Percentiles rank a stretch among this genome's conserved stretches.
Conservation (phyloP, 75 land plant species). For the Pinus tabuliformis region DNA sequence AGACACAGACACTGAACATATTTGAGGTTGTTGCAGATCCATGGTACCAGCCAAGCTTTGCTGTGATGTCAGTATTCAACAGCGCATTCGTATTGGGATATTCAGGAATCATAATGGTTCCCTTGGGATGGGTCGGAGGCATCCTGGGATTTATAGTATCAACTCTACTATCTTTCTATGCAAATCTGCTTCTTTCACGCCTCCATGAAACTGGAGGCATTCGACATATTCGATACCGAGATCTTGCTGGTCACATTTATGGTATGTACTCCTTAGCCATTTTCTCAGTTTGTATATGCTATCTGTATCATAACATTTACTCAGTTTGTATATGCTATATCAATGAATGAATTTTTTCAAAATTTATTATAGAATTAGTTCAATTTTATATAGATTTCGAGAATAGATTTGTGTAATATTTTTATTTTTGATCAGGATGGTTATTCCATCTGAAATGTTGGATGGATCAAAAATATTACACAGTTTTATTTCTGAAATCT, state of each 20-base stretch:
- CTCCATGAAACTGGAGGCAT: slow-evolving; percentile 81
- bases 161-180: slow-evolving; percentile 61
- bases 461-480: no score
- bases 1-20: no score
- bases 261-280: slow-evolving; percentile 18
- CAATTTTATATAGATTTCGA: no score
- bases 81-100: slow-evolving; percentile 83
- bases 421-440: no score
- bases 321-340: no score
- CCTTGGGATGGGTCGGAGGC: slow-evolving; percentile 77
- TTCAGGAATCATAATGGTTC: slow-evolving; percentile 76
- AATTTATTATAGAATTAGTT: no score
- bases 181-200: slow-evolving; percentile 58
- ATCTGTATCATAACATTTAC: no score
- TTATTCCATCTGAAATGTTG: no score
- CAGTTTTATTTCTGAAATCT: no score
- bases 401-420: no score
- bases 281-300: no score
- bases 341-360: no score
- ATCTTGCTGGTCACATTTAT: slow-evolving; percentile 79
- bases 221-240: slow-evolving; percentile 84
- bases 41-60: slow-evolving; percentile 75
- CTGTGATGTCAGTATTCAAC: slow-evolving; percentile 71
- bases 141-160: slow-evolving; percentile 49
- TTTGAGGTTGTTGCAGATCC: slow-evolving; percentile 39